Percentiles rank a stretch among this genome's conserved stretches.
These are phyloP conservation scores for Dactylellina sp. DNA, from an alignment of 2,329 filamentous ascomycete genomes.

Conservation along the genomic window DNA sequence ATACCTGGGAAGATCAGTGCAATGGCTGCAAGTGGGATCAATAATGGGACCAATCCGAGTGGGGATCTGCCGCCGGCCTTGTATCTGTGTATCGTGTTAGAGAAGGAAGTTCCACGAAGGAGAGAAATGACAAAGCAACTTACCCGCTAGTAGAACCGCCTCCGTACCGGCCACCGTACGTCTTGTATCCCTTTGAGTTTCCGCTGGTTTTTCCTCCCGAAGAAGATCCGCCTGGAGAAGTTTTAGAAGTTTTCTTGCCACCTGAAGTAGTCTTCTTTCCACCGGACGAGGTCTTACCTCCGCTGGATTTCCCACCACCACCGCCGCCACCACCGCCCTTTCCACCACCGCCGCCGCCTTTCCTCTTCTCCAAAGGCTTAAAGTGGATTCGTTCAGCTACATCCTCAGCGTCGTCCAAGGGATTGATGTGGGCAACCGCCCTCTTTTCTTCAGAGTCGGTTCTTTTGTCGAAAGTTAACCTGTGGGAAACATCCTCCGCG, in stretches of 20 bases:
- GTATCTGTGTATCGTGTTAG: constrained; percentile 71
- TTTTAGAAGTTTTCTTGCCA: constrained; percentile 42
- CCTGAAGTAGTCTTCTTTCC: constrained; percentile 54
- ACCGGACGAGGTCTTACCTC: constrained; percentile 61
- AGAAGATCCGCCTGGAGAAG: constrained; percentile 42
- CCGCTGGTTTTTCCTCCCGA: constrained; percentile 37
- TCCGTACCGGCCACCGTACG: constrained; percentile 60
- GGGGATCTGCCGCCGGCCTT: constrained; percentile 67
- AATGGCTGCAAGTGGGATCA: constrained; percentile 68
- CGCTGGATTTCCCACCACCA: constrained; percentile 64
- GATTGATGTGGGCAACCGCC: constrained; percentile 25
- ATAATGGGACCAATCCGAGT: constrained; percentile 68
- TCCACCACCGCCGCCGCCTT: constrained; percentile 38
- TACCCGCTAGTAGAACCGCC: constrained; percentile 60
- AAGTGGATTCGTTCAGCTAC: constrained; percentile 31
- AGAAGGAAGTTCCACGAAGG: too few relatives aligned
- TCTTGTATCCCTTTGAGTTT: constrained; percentile 58
- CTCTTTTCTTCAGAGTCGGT: constrained; percentile 24
- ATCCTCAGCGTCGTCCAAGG: constrained; percentile 23
- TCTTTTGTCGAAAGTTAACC: constrained; percentile 20
- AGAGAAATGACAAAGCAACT: constrained; percentile 63
- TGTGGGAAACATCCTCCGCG: constrained; percentile 3
- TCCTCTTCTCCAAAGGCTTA: constrained; percentile 45
- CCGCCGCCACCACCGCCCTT: constrained; percentile 32
- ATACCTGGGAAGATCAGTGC: constrained; percentile 73